phyloP scores from a whole-genome alignment of 306 rosid species.

The Dalbergia oliveri region DNA sequence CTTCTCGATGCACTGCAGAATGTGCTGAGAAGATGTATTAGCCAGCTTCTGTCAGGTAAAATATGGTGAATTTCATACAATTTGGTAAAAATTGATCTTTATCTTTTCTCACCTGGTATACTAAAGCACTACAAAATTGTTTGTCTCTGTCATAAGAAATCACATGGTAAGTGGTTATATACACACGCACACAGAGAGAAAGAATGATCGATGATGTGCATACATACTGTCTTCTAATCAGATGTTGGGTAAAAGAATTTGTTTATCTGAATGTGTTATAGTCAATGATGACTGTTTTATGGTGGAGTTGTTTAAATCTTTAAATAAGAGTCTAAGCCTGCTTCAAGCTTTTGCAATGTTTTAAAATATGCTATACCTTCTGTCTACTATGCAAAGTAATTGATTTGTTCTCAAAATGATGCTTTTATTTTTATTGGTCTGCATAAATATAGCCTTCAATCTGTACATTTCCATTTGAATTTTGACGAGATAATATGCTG shows the following conservation, averaged over 20 bases:
- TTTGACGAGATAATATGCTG: slow-evolving; percentile 1
- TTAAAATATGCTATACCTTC: slow-evolving; percentile 8
- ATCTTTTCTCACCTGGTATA: no score
- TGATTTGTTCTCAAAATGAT: slow-evolving; percentile 11
- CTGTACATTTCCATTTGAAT: not conserved
- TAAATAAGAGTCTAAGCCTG: slow-evolving; percentile 3
- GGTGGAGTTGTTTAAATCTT: slow-evolving; percentile 22
- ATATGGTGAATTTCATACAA: slow-evolving; percentile 10
- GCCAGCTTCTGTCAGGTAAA: slow-evolving; percentile 65
- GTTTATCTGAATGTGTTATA: slow-evolving; percentile 4
- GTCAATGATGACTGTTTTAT: slow-evolving; percentile 10
- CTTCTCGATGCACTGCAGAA: slow-evolving; percentile 66
- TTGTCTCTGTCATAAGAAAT: no score
- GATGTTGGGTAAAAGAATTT: not conserved
- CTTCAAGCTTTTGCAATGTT: not conserved
- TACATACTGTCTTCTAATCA: not conserved
- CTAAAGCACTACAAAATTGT: no score
- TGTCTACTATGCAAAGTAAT: not conserved
- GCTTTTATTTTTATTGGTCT: not conserved
- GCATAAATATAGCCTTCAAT: not conserved
- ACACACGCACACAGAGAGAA: no score
- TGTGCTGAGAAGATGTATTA: slow-evolving; percentile 71
- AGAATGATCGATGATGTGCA: no score
- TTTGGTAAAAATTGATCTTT: no score
- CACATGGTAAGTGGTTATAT: no score